phyloP scores from a whole-genome alignment of 495 filamentous ascomycete genomes.

The Parachaetomium inaequale region DNA sequence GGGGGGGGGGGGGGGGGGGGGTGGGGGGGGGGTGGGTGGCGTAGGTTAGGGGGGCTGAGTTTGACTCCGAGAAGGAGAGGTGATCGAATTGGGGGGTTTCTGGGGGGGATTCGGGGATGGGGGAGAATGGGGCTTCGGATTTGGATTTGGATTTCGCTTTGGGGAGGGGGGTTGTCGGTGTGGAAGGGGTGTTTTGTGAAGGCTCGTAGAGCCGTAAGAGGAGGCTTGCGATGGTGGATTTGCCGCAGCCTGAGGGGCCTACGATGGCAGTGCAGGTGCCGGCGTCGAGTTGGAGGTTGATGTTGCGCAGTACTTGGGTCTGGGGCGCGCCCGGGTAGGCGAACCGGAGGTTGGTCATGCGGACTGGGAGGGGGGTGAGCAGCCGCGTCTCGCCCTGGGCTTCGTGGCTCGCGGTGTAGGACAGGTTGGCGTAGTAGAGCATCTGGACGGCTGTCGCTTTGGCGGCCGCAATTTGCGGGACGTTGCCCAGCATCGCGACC shows the following conservation, averaged over 20 bases:
- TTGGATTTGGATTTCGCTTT: constrained; percentile 55
- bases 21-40: constrained; percentile 45
- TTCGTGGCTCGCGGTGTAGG: constrained; percentile 61
- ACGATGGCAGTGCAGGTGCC: constrained; percentile 71
- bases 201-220: constrained; percentile 51
- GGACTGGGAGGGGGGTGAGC: constrained; percentile 55
- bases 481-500: constrained; percentile 61
- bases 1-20: constrained; percentile 60
- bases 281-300: constrained; percentile 57
- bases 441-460: constrained; percentile 69
- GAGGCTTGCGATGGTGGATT: constrained; percentile 78
- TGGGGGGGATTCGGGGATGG: constrained; percentile 24
- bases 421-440: constrained; percentile 61
- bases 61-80: not conserved
- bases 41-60: constrained; percentile 1
- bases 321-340: constrained; percentile 61
- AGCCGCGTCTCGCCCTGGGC: constrained; percentile 43
- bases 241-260: constrained; percentile 80
- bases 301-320: constrained; percentile 51
- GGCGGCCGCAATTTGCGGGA: constrained; percentile 76
- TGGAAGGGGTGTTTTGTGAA: not conserved
- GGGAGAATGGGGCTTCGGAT: constrained; percentile 20
- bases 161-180: constrained; percentile 18
- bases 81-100: not conserved
- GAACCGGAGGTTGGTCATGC: constrained; percentile 59